Conservation (phyloP, 2,329 filamentous ascomycete species). For the Aspergillus sp. region DNA sequence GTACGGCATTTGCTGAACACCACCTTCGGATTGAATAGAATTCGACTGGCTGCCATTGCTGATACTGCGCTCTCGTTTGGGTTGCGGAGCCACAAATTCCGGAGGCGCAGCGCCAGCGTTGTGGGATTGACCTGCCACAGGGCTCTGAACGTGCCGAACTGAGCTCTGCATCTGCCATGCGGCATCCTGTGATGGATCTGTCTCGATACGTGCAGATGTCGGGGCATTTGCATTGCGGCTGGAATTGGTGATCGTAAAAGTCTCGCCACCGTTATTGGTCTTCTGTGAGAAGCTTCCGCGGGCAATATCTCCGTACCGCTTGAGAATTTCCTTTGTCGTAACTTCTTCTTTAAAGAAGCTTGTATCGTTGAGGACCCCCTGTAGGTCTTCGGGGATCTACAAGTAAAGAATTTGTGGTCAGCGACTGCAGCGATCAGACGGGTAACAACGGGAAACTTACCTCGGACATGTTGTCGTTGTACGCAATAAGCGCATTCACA, state of each 20-base stretch:
- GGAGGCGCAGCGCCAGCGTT: conserved; percentile 19
- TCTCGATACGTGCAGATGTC: conserved; percentile 65
- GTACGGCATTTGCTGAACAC: conserved; percentile 29
- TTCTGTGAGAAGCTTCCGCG: conserved; percentile 56
- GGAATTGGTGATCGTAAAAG: conserved; percentile 38
- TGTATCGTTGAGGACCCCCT: conserved; percentile 76
- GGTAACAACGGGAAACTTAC: conserved; percentile 50
- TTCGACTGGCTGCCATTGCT: conserved; percentile 29
- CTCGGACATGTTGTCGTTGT: conserved; percentile 95
- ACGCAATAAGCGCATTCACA: conserved; percentile 81
- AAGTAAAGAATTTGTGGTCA: background rate
- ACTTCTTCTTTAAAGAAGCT: conserved; percentile 80
- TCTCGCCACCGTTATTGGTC: conserved; percentile 48
- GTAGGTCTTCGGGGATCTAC: conserved; percentile 87
- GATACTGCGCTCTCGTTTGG: conserved; percentile 28
- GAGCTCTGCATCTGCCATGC: conserved; percentile 78
- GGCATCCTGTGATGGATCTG: conserved; percentile 65
- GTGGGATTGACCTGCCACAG: conserved; percentile 31
- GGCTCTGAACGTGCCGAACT: conserved; percentile 62
- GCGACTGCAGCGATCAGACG: background rate
- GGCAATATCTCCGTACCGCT: conserved; percentile 78
- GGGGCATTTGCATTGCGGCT: conserved; percentile 35
- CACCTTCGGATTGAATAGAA: conserved; percentile 20
- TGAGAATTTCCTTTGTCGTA: conserved; percentile 94
- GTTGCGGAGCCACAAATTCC: conserved; percentile 21